These are phyloP conservation scores for Eutypa lata DNA, from an alignment of 2,329 filamentous ascomycete species.

Conservation along the genomic window DNA sequence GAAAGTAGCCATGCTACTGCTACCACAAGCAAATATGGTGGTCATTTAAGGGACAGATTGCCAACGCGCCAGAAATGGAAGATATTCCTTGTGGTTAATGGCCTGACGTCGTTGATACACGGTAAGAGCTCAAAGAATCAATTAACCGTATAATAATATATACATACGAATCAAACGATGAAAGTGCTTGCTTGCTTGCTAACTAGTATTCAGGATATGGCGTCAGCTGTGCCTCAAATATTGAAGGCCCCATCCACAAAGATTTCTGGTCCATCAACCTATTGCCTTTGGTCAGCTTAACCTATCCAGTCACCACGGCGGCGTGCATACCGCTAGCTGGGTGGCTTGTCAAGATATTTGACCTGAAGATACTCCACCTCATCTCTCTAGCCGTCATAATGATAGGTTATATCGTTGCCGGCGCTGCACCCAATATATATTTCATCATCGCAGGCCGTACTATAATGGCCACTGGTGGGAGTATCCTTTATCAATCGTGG, in stretches of 20 bases:
- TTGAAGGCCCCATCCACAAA: slow-evolving; percentile 56
- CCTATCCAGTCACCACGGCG: slow-evolving; percentile 32
- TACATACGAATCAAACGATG: too few species aligned
- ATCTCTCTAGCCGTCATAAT: slow-evolving; percentile 24
- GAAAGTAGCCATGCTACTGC: not conserved
- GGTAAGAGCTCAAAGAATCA: not conserved
- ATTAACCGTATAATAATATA: too few species aligned
- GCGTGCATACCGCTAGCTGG: slow-evolving; percentile 32
- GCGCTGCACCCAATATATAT: slow-evolving; percentile 25
- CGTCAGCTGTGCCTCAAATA: slow-evolving; percentile 47
- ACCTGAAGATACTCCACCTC: slow-evolving; percentile 28
- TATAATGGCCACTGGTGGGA: slow-evolving; percentile 29
- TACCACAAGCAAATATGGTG: not conserved
- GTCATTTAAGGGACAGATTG: not conserved
- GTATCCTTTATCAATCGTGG: slow-evolving; percentile 30
- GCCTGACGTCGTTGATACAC: not conserved
- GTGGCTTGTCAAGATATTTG: slow-evolving; percentile 29
- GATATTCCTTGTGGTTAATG: not conserved
- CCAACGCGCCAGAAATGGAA: not conserved
- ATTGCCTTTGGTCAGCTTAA: slow-evolving; percentile 37
- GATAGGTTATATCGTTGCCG: slow-evolving; percentile 26
- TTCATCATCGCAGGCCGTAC: slow-evolving; percentile 30
- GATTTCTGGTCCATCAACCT: slow-evolving; percentile 38
- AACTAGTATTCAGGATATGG: slow-evolving; percentile 33
- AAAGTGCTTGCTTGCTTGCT: too few species aligned